Evolutionary conservation across 2,329 filamentous ascomycete genomes (phyloP).

Genomic region (Neurospora sp.): DNA sequence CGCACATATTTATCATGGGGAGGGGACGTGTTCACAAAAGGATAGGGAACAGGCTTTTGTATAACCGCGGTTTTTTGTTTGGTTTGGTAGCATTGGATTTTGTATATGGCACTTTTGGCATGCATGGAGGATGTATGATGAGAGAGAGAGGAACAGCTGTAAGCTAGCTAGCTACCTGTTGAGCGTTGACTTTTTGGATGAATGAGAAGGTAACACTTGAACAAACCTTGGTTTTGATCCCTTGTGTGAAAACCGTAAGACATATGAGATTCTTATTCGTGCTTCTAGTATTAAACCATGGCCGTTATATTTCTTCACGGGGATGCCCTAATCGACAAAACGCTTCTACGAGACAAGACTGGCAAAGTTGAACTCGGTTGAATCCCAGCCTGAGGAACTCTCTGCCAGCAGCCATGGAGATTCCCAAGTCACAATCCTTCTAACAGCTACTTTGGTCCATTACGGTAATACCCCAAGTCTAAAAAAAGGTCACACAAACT

Average conservation of each 20-base stretch:
- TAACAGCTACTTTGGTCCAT: background rate
- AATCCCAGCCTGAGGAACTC: background rate
- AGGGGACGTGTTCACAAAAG: background rate
- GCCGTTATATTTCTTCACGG: background rate
- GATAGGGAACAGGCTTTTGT: background rate
- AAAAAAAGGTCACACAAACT: background rate
- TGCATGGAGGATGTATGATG: background rate
- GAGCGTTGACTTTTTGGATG: background rate
- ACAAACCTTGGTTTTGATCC: background rate
- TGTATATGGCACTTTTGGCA: background rate
- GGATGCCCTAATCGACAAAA: background rate
- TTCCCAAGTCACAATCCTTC: background rate
- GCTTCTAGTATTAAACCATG: background rate
- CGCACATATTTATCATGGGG: background rate
- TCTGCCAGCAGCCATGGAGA: background rate
- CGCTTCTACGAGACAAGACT: background rate
- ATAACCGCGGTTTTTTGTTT: background rate
- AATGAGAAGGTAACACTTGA: background rate
- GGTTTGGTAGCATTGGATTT: background rate
- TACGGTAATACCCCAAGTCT: background rate
- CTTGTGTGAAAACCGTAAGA: background rate
- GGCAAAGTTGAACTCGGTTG: background rate
- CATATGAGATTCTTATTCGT: background rate
- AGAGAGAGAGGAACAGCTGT: background rate
- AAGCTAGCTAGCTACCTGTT: background rate